Conservation (phyloP, 148 eudicot genomes). For the Rhododendron ovatum region DNA sequence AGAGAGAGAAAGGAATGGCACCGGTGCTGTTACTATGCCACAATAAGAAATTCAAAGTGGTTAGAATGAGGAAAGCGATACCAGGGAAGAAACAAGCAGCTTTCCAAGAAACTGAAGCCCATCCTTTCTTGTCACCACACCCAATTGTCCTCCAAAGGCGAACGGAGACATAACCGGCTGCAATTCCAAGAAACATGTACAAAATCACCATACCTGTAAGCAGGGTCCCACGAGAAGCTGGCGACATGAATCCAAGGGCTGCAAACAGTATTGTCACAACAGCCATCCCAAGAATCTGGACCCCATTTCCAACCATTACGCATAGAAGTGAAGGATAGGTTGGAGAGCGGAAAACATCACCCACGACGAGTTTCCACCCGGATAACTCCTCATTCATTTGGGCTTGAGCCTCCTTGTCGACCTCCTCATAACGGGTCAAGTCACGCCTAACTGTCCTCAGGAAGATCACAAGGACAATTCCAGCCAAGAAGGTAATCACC, state of each 20-base stretch:
- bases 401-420: slow-evolving; percentile 27
- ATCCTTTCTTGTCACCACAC: slow-evolving; percentile 28
- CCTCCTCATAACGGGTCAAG: slow-evolving; percentile 31
- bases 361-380: slow-evolving; percentile 28
- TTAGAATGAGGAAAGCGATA: slow-evolving; percentile 26
- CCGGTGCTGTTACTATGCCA: slow-evolving; percentile 29
- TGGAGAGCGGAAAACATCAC: slow-evolving; percentile 35
- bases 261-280: slow-evolving; percentile 35
- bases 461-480: slow-evolving; percentile 35
- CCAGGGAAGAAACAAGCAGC: slow-evolving; percentile 40
- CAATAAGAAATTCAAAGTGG: slow-evolving; percentile 21
- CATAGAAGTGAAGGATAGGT: slow-evolving; percentile 24
- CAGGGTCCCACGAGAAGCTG: slow-evolving; percentile 35
- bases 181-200: slow-evolving; percentile 34
- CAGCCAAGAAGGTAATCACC: slow-evolving; percentile 38
- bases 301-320: slow-evolving; percentile 32
- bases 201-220: slow-evolving; percentile 29
- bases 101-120: slow-evolving; percentile 34
- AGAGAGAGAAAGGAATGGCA: slow-evolving; percentile 22
- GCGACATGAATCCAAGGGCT: slow-evolving; percentile 39
- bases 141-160: slow-evolving; percentile 35
- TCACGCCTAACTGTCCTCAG: slow-evolving; percentile 34
- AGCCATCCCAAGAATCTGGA: slow-evolving; percentile 36
- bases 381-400: slow-evolving; percentile 29
- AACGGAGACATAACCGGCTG: slow-evolving; percentile 33